Evolutionary conservation across 257 asterid genomes (phyloP).

Genomic region (Solanum gracilifrons): DNA sequence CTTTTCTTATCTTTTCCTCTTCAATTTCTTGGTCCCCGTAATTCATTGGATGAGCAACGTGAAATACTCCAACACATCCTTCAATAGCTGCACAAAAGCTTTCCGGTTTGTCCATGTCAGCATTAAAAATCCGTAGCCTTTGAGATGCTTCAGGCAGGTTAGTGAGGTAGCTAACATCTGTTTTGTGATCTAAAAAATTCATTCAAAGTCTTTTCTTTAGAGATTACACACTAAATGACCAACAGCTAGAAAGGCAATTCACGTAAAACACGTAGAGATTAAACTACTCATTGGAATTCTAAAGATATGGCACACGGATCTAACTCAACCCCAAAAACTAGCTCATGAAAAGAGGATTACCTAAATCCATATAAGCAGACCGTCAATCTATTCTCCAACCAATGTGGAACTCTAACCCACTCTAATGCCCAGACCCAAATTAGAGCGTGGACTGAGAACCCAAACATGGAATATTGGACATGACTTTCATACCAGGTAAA

Average conservation of each 20-base stretch:
- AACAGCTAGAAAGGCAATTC: background rate
- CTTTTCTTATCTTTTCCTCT: constrained; percentile 16
- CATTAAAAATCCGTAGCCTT: constrained; percentile 39
- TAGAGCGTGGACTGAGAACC: background rate
- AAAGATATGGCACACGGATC: background rate
- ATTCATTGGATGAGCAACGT: constrained; percentile 63
- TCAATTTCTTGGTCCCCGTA: constrained; percentile 34
- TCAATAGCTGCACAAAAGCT: constrained; percentile 33
- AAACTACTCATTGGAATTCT: background rate
- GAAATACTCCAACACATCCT: constrained; percentile 66
- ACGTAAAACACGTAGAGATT: background rate
- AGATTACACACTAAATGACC: background rate
- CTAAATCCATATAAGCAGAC: background rate
- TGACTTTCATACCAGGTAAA: background rate
- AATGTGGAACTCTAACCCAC: background rate
- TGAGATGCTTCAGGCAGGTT: constrained; percentile 41
- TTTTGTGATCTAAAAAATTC: constrained; percentile 13
- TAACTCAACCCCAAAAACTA: background rate
- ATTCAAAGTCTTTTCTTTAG: background rate
- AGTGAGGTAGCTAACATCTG: constrained; percentile 42
- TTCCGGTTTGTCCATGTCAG: constrained; percentile 45
- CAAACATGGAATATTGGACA: background rate
- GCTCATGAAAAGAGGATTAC: no score
- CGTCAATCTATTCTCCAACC: background rate
- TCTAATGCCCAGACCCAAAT: background rate